Conservation (phyloP, 2,329 filamentous ascomycete species). For the Penicillium expansum region DNA sequence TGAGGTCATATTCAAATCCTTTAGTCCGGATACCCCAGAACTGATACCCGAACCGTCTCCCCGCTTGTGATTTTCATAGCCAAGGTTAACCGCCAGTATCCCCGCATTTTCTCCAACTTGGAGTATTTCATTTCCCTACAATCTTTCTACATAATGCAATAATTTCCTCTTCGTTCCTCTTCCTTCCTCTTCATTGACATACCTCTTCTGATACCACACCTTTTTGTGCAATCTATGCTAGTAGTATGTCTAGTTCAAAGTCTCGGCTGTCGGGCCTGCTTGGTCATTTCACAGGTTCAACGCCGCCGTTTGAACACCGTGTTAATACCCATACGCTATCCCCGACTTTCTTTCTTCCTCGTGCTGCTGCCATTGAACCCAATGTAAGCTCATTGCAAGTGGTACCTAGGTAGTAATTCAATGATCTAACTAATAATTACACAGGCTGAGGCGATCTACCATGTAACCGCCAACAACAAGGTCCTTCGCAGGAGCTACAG, state of each 20-base stretch:
- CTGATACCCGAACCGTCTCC: conserved; percentile 5
- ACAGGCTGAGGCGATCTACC: conserved; percentile 75
- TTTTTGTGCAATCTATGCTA: neutral
- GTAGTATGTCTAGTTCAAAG: conserved; percentile 26
- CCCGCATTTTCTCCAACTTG: conserved; percentile 22
- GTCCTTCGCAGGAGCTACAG: conserved; percentile 73
- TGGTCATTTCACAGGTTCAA: conserved; percentile 26
- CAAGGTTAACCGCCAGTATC: conserved; percentile 17
- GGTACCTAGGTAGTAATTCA: neutral
- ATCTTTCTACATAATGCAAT: neutral
- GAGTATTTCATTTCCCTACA: neutral
- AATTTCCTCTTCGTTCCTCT: neutral
- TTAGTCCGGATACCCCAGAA: neutral
- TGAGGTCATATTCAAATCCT: neutral
- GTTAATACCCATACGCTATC: conserved; percentile 62
- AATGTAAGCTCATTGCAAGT: conserved; percentile 48
- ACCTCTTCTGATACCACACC: neutral
- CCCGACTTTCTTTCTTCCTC: conserved; percentile 81
- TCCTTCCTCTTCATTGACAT: neutral
- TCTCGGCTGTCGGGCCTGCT: conserved; percentile 31
- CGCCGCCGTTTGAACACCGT: conserved; percentile 29
- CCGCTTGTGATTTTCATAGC: conserved; percentile 18
- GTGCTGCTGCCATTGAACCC: conserved; percentile 84
- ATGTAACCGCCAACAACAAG: conserved; percentile 74
- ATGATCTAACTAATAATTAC: neutral